Evolutionary conservation across 1,139 yeast species (phyloP), one percentile per base, ranked within the genome.

Genomic region (Candida sp.): DNA sequence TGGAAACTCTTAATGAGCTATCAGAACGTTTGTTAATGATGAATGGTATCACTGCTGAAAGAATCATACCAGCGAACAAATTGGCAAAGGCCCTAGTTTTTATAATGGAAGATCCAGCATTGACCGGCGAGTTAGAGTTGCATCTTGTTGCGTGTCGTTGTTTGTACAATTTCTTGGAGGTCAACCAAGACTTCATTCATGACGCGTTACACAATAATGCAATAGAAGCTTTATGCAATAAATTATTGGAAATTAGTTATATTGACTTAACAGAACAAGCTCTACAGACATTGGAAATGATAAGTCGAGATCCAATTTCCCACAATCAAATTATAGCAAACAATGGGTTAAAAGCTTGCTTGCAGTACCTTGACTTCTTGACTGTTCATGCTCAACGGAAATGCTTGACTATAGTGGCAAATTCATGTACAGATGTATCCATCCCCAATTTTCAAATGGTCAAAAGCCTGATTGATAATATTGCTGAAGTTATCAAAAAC

Each of bases 221-320:
- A 1, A 77, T 90, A 9, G 83, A 81, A 35, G 81, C 79, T 0
- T 67, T 93, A 36, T 81, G 87, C 52, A 70, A 73, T 9, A 87
- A 87, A 53, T 64, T 93, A 38, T 61, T 79, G 50, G 96, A 89
- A 52, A 85, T 91, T 19, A 81, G 82, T 45, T 90, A 81, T 59
- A 91, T 93, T 43, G 99, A 93, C 60, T 70, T 93, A 46, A 95
- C 97, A 0, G 99, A 93, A 60, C 97, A 91, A 61, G 91, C 93
- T 0, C 66, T 93, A 37, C 91, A 85, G 52, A 83, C 95, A 0
- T 65, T 86, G 43, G 91, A 85, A 58, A 73, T 81, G 64, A 78
- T 86, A 9, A 81, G 90, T 1, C 66, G 83, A 46, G 75, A 77
- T 36, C 70, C 77, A 6, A 77, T 83, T 2, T 53, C 76, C 6